A percentile compares a stretch with the other conserved stretches of the same genome.
phyloP scores from a whole-genome alignment of 2,329 filamentous ascomycete species.

The Pochonia chlamydosporia region DNA sequence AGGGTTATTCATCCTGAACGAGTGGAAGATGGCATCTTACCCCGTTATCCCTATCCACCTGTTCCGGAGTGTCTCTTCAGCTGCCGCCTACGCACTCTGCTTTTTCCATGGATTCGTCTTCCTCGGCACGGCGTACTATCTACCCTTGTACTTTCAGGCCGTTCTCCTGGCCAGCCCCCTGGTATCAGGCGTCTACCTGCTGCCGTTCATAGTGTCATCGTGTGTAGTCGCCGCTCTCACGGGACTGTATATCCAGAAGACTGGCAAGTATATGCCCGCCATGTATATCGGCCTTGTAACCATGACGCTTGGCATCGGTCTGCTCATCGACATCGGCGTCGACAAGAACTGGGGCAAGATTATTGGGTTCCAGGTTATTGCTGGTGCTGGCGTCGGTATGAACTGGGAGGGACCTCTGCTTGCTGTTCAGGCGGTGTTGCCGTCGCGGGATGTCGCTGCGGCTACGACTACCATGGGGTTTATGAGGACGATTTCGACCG shows the following conservation, averaged over 20 bases:
- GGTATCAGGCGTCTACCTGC: too few species aligned
- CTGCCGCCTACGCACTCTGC: too few species aligned
- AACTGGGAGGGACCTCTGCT: conserved; percentile 49
- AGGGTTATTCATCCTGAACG: too few species aligned
- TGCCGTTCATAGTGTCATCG: too few species aligned
- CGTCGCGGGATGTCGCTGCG: not conserved
- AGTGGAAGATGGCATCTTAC: too few species aligned
- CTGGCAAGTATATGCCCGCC: not conserved
- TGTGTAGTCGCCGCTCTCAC: too few species aligned
- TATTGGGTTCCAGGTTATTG: conserved; percentile 51
- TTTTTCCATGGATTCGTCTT: too few species aligned
- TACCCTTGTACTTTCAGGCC: too few species aligned
- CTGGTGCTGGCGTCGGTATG: conserved; percentile 55
- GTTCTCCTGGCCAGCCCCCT: too few species aligned
- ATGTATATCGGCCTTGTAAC: not conserved
- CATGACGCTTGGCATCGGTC: conserved; percentile 20
- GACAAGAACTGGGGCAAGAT: conserved; percentile 41
- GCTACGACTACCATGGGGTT: conserved; percentile 54
- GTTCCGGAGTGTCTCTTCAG: too few species aligned
- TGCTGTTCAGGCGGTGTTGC: not conserved
- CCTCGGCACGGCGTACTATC: too few species aligned
- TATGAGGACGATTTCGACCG: conserved; percentile 56
- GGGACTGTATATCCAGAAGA: not conserved
- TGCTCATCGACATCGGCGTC: conserved; percentile 44
- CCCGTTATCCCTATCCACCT: too few species aligned